Evolutionary conservation across 2,329 filamentous ascomycete species (phyloP), one percentile per base, ranked within the genome.

Genomic region (Botrytis tulipae): DNA sequence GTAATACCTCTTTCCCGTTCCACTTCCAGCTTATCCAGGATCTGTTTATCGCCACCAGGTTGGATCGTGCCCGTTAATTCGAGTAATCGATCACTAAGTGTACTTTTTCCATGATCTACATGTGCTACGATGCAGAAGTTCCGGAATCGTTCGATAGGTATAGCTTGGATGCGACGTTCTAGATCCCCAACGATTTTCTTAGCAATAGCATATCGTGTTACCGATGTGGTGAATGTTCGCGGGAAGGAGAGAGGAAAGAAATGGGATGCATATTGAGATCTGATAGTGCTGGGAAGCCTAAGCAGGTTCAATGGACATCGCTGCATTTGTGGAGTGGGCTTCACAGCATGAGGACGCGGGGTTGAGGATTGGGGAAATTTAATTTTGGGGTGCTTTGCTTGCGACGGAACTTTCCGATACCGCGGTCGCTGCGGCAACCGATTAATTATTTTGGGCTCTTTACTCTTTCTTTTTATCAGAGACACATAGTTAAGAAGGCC

Each of bases 61-160:
- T 93, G 85, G 76, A 99, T 98, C 10, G 95, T 98, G 32, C 96
- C 95, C 1, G 96, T 99, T 76, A 97, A 86, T 86, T 99, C 96
- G 75, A 99, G 88, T 71, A 99, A 85, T 4, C 96, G 92, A 80
- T 99, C 96, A 77, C 92, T 95, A 71, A 99, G 90, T 7, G 96
- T 99, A 81, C 93, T 97, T 84, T 99, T 99, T 80, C 96, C 96
- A 90, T 99, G 96, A 82, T 99, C 96, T 81, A 99, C 97, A 82
- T 99, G 96, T 16, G 96, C 96, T 70, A 99, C 95, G 80, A 99
- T 98, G 83, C 96, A 99, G 82, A 99, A 99, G 83, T 99, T 99
- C 76, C 96, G 92, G 78, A 90, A 95, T 32, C 93, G 89, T 73
- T 92, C 89, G 79, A 95, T 91, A 3, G 93, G 93, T 72, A 95